These are phyloP conservation scores for Cryptococcus deneoformans DNA, from an alignment of 1,284 basidiomycete genomes.

Conservation along the genomic window DNA sequence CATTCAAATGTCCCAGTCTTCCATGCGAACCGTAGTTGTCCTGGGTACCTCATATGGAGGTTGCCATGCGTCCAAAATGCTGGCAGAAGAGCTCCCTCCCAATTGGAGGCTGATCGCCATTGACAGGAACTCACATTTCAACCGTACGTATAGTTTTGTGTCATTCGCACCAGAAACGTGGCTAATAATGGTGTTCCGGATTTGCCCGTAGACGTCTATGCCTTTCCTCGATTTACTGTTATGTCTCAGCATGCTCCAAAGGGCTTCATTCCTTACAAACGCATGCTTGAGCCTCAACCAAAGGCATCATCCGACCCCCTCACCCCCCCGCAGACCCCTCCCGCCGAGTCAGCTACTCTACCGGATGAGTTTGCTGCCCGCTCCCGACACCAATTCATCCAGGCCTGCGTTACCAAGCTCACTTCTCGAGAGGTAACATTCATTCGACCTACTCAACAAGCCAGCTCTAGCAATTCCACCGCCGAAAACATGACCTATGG, in stretches of 20 bases:
- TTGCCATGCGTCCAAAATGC: conserved; percentile 57
- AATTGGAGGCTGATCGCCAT: conserved; percentile 20
- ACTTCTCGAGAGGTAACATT: conserved; percentile 54
- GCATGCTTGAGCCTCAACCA: conserved; percentile 44
- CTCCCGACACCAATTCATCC: conserved; percentile 49
- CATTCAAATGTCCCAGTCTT: conserved; percentile 1
- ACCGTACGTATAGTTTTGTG: conserved; percentile 26
- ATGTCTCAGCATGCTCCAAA: conserved; percentile 52
- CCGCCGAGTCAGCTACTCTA: conserved; percentile 5
- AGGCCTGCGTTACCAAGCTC: conserved; percentile 56
- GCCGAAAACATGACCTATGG: conserved; percentile 10
- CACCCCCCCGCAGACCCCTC: conserved; percentile 10
- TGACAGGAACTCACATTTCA: conserved; percentile 62
- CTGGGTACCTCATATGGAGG: conserved; percentile 63
- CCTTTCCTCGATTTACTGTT: conserved; percentile 53
- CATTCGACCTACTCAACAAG: conserved; percentile 22
- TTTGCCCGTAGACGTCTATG: conserved; percentile 48
- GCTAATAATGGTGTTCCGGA: no score
- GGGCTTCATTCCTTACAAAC: conserved; percentile 64
- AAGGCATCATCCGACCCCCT: conserved; percentile 21
- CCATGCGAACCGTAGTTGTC: conserved; percentile 57
- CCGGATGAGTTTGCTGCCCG: conserved; percentile 1
- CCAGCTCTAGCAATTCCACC: neutral
- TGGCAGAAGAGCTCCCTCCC: conserved; percentile 58
- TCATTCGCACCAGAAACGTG: neutral